Evolutionary conservation across 352 stramenopile genomes (phyloP).

Genomic region (Globisporangium paroecandrum): DNA sequence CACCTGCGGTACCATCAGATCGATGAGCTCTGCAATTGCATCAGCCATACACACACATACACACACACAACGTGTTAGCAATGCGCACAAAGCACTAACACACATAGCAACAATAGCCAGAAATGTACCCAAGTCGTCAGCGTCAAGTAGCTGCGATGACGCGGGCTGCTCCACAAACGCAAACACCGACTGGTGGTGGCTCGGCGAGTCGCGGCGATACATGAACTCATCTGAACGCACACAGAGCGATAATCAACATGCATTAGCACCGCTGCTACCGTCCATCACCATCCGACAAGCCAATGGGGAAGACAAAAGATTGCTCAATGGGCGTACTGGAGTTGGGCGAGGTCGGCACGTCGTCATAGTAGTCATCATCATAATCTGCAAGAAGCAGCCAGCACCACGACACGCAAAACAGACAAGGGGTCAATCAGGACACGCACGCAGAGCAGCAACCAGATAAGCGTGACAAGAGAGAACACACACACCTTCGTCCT

Average conservation of each 20-base stretch:
- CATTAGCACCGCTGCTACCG: background rate
- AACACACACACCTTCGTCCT: constrained; percentile 73
- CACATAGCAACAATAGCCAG: background rate
- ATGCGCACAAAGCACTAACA: constrained; percentile 9
- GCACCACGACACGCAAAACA: background rate
- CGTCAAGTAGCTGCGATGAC: background rate
- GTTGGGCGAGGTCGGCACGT: constrained; percentile 55
- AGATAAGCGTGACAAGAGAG: background rate
- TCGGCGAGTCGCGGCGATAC: constrained; percentile 79
- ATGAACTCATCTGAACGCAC: constrained; percentile 67
- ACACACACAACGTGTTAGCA: background rate
- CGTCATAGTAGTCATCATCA: constrained; percentile 70
- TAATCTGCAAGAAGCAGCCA: constrained; percentile 38
- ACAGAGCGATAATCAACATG: background rate
- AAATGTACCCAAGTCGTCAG: constrained; percentile 37
- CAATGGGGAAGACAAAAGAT: background rate
- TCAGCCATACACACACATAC: background rate
- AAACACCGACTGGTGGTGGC: constrained; percentile 71
- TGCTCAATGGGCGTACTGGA: constrained; percentile 36
- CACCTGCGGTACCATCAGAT: constrained; percentile 55
- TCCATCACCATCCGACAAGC: background rate
- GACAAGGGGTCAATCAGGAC: background rate
- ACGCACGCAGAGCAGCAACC: background rate
- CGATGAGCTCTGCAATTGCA: constrained; percentile 41
- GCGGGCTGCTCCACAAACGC: constrained; percentile 64